phyloP scores from a whole-genome alignment of 2,329 filamentous ascomycete genomes.

The Macroventuria anomochaeta region DNA sequence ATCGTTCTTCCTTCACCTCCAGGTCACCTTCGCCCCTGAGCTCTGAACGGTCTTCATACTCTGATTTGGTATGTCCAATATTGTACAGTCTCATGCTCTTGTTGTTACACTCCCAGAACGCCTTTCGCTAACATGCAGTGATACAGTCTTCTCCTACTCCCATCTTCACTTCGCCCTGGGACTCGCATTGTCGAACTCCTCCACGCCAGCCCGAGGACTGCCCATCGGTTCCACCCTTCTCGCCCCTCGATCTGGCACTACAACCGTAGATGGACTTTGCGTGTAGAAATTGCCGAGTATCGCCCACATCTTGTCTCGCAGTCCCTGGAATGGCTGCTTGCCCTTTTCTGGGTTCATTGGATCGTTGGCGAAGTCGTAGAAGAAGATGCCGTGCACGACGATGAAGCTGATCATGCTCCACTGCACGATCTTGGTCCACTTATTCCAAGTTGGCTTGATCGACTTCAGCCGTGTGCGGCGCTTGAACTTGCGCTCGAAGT shows the following conservation, averaged over 20 bases:
- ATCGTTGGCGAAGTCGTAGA: conserved; percentile 61
- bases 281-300: conserved; percentile 38
- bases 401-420: conserved; percentile 56
- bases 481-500: conserved; percentile 80
- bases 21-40: not conserved
- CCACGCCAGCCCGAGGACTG: conserved; percentile 5
- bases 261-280: conserved; percentile 29
- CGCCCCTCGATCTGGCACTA: conserved; percentile 14
- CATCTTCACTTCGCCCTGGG: not conserved
- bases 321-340: conserved; percentile 39
- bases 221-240: conserved; percentile 20
- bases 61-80: not conserved
- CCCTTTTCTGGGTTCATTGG: conserved; percentile 42
- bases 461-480: conserved; percentile 69
- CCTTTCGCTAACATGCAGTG: conserved; percentile 14
- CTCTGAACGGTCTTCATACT: not conserved
- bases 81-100: conserved; percentile 10
- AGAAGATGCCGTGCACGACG: conserved; percentile 64
- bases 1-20: not conserved
- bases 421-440: conserved; percentile 69
- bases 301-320: conserved; percentile 38
- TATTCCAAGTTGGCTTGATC: conserved; percentile 69
- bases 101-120: not conserved
- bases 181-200: conserved; percentile 1
- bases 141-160: not conserved